Conservation (phyloP, 805 yeast species). For the Lipomyces oligophaga region DNA sequence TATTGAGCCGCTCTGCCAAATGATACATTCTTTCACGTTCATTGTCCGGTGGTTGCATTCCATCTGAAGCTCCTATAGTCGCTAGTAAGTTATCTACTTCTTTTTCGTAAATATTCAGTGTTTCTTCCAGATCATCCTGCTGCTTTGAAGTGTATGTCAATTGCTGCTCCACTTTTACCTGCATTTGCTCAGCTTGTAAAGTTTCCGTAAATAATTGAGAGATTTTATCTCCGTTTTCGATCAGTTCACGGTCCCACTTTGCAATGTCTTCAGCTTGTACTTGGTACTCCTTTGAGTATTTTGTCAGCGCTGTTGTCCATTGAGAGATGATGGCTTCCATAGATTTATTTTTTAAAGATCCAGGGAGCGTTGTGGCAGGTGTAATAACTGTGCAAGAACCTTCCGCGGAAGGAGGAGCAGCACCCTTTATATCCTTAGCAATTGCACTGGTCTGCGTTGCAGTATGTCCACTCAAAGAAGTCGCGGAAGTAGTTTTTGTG, state of each 20-base stretch:
- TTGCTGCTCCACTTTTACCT: slow-evolving; percentile 80
- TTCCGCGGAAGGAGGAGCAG: no score
- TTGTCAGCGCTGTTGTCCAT: slow-evolving; percentile 85
- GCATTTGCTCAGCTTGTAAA: slow-evolving; percentile 77
- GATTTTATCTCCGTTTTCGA: slow-evolving; percentile 81
- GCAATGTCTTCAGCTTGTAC: slow-evolving; percentile 69
- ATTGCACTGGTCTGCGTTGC: no score
- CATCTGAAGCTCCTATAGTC: slow-evolving; percentile 35
- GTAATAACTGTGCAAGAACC: no score
- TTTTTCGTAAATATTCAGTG: slow-evolving; percentile 76
- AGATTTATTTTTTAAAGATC: slow-evolving; percentile 78
- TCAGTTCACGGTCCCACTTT: slow-evolving; percentile 81
- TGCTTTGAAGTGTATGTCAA: slow-evolving; percentile 82
- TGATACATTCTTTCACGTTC: slow-evolving; percentile 86
- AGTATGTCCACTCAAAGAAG: no score
- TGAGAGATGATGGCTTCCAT: slow-evolving; percentile 86
- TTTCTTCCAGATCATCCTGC: slow-evolving; percentile 82
- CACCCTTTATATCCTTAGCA: no score
- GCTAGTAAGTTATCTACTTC: slow-evolving; percentile 50
- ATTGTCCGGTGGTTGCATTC: slow-evolving; percentile 55
- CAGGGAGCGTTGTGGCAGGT: slow-evolving; percentile 31
- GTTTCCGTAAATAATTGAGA: slow-evolving; percentile 73
- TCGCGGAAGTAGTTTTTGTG: no score
- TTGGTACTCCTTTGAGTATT: slow-evolving; percentile 69
- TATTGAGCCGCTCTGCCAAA: slow-evolving; percentile 80